phyloP scores from a whole-genome alignment of 2,329 filamentous ascomycete species.

The Fusarium oxysporum region DNA sequence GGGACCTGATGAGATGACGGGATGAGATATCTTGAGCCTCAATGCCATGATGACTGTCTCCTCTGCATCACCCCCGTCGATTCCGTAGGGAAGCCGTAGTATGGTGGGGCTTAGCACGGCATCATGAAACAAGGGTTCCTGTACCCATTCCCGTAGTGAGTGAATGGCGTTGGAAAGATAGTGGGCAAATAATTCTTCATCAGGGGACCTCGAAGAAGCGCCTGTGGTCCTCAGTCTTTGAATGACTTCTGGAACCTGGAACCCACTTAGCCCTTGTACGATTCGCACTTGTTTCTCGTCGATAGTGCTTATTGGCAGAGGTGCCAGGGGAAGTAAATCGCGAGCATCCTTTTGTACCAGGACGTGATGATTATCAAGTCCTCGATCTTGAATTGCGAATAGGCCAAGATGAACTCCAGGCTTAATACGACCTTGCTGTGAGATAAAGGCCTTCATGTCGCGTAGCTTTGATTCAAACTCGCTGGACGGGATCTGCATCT shows the following conservation, averaged over 20 bases:
- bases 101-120: conserved; percentile 57
- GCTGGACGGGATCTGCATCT: conserved; percentile 77
- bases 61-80: conserved; percentile 19
- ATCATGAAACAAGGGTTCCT: conserved; percentile 59
- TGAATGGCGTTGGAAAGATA: conserved; percentile 58
- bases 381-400: conserved; percentile 65
- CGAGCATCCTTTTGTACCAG: conserved; percentile 66
- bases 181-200: conserved; percentile 57
- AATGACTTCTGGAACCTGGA: conserved; percentile 50
- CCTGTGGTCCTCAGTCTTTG: conserved; percentile 51
- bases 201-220: conserved; percentile 42
- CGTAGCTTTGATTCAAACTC: conserved; percentile 71
- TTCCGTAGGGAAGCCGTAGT: conserved; percentile 55
- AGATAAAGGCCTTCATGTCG: conserved; percentile 71
- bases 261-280: conserved; percentile 60
- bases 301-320: conserved; percentile 63
- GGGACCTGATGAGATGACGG: conserved; percentile 61
- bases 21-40: conserved; percentile 70
- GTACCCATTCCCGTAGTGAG: conserved; percentile 54
- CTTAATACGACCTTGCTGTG: conserved; percentile 57
- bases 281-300: conserved; percentile 66
- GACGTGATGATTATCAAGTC: conserved; percentile 69
- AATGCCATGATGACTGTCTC: conserved; percentile 64
- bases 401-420: conserved; percentile 68
- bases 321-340: conserved; percentile 70